Conservation (phyloP, 2,329 filamentous ascomycete genomes). For the Thielaviopsis musarum region DNA sequence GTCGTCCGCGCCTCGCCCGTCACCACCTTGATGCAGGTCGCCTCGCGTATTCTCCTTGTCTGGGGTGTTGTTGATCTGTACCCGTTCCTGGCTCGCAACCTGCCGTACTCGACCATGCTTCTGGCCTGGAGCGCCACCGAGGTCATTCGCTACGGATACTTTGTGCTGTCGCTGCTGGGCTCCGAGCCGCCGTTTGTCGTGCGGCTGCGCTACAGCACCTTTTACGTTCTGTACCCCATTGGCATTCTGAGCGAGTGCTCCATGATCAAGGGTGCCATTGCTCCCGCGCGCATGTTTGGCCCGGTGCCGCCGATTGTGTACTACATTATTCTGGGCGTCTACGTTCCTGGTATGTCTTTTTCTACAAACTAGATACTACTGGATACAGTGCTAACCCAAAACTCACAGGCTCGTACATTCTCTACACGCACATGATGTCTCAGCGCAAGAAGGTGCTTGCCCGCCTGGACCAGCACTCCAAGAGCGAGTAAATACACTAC, state of each 20-base stretch:
- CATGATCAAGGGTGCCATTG: constrained; percentile 56
- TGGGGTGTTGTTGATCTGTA: constrained; percentile 70
- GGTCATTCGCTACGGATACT: constrained; percentile 85
- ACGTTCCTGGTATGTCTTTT: constrained; percentile 54
- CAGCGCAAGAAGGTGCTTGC: constrained; percentile 58
- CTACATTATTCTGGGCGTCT: constrained; percentile 51
- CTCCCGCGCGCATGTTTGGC: constrained; percentile 34
- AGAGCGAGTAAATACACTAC: constrained; percentile 14
- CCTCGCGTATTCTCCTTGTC: constrained; percentile 71
- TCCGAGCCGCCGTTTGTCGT: constrained; percentile 47
- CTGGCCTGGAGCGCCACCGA: constrained; percentile 81
- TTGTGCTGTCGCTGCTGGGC: constrained; percentile 54
- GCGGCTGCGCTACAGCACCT: constrained; percentile 84
- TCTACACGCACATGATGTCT: constrained; percentile 90
- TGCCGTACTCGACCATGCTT: constrained; percentile 62
- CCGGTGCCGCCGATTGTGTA: constrained; percentile 39
- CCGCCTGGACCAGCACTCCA: constrained; percentile 16
- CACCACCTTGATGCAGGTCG: constrained; percentile 83
- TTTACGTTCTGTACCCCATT: constrained; percentile 81
- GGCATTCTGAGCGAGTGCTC: constrained; percentile 79
- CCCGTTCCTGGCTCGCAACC: constrained; percentile 42
- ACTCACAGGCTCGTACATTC: constrained; percentile 48
- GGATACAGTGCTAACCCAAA: neutral
- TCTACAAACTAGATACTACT: neutral
- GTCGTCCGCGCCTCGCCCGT: constrained; percentile 70